phyloP scores from a whole-genome alignment of 345 rosid genomes.

The Carallia pectinifolia region DNA sequence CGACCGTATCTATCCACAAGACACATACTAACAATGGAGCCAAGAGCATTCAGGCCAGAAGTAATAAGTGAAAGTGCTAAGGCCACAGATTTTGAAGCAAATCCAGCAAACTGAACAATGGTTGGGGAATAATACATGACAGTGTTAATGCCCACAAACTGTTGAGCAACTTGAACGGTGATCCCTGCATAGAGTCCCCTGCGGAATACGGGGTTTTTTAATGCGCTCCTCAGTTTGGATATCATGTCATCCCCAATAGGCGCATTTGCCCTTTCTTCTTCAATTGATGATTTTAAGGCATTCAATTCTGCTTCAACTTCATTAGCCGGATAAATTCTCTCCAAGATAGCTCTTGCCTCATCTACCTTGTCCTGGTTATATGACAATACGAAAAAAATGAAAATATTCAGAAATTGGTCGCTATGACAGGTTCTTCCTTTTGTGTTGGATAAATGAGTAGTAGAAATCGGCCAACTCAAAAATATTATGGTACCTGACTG shows the following conservation, averaged over 20 bases:
- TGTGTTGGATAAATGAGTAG: too few relatives aligned
- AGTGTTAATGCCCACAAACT: constrained; percentile 90
- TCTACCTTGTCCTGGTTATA: constrained; percentile 38
- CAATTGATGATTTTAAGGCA: constrained; percentile 53
- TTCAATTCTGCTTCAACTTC: constrained; percentile 64
- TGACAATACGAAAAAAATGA: background rate
- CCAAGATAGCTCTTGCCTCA: constrained; percentile 60
- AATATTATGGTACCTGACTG: constrained; percentile 32
- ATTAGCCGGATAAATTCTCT: constrained; percentile 56
- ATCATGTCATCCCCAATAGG: constrained; percentile 42
- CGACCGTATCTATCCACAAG: constrained; percentile 84
- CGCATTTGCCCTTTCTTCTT: constrained; percentile 54
- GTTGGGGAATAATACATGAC: constrained; percentile 94
- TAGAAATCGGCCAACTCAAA: background rate
- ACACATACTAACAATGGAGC: constrained; percentile 71
- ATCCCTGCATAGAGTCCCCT: constrained; percentile 86
- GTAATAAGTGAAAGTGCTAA: constrained; percentile 81
- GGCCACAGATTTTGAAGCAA: constrained; percentile 78
- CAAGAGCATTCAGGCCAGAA: constrained; percentile 73
- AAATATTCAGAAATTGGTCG: background rate
- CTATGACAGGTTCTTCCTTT: background rate
- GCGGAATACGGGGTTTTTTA: constrained; percentile 45
- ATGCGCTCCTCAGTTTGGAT: constrained; percentile 64
- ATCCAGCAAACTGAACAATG: constrained; percentile 89
- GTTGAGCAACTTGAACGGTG: constrained; percentile 89